Evolutionary conservation across 257 asterid species (phyloP).

Genomic region (Solanum appendiculatum): DNA sequence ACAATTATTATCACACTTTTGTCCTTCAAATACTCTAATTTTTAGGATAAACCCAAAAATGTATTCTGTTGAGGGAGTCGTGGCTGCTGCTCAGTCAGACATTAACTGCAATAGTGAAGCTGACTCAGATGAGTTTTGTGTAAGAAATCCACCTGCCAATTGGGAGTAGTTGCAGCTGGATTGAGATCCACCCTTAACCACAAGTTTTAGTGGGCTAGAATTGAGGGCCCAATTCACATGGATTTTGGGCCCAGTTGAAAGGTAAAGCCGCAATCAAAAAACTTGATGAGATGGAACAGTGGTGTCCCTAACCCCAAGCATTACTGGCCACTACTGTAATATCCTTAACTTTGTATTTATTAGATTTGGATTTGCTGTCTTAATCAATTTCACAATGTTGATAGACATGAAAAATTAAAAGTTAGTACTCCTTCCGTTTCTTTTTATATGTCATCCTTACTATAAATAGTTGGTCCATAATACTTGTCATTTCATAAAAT

Average conservation of each 20-base stretch:
- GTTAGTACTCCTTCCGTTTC: not conserved
- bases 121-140: not conserved
- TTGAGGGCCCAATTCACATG: not conserved
- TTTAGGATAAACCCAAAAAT: not conserved
- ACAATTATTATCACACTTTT: not conserved
- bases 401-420: not conserved
- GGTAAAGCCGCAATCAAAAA: not conserved
- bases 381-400: not conserved
- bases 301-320: not conserved
- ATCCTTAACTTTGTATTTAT: not conserved
- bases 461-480: no score
- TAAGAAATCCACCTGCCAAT: not conserved
- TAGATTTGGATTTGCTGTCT: not conserved
- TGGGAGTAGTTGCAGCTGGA: not conserved
- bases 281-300: not conserved
- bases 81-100: not conserved
- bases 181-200: slow-evolving; percentile 1
- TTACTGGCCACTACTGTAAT: not conserved
- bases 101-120: not conserved
- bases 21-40: not conserved
- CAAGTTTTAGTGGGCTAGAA: slow-evolving; percentile 1
- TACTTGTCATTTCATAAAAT: no score
- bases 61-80: not conserved
- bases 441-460: no score
- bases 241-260: slow-evolving; percentile 4